A percentile compares a stretch with the other conserved stretches of the same genome.
Conservation (phyloP, 495 filamentous ascomycete genomes). For the Podospora pseudoanserina region DNA sequence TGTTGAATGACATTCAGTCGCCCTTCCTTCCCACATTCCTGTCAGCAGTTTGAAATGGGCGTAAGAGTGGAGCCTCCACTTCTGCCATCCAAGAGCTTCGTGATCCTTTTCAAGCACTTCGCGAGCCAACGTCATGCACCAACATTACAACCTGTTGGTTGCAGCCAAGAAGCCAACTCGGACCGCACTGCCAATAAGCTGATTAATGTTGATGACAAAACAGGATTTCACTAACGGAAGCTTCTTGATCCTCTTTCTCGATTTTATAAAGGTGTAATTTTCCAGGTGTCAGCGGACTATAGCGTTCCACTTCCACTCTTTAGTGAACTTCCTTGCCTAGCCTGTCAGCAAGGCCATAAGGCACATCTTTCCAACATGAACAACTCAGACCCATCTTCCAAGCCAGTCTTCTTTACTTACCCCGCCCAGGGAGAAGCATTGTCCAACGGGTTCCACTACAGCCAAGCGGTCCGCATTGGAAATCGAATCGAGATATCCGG, state of each 20-base stretch:
- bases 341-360: not conserved
- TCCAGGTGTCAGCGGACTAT: no score
- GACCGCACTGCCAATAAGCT: constrained; percentile 44
- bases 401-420: constrained; percentile 29
- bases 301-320: no score
- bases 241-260: no score
- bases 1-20: no score
- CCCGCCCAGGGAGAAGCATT: constrained; percentile 32
- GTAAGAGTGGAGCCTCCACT: no score
- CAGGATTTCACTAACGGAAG: not conserved
- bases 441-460: constrained; percentile 8
- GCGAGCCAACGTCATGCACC: constrained; percentile 26
- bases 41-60: no score
- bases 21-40: no score
- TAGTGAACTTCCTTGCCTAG: no score
- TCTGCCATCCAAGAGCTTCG: no score
- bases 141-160: constrained; percentile 46
- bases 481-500: constrained; percentile 15
- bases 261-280: not conserved
- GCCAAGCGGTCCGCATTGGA: constrained; percentile 11
- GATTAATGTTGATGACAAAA: constrained; percentile 8
- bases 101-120: not conserved
- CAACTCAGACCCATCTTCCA: not conserved
- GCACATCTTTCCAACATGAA: not conserved
- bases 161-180: constrained; percentile 27